A percentile compares a stretch with the other conserved stretches of the same genome.
Conservation (phyloP, 305 asterid genomes). For the Nicotiana rustica region DNA sequence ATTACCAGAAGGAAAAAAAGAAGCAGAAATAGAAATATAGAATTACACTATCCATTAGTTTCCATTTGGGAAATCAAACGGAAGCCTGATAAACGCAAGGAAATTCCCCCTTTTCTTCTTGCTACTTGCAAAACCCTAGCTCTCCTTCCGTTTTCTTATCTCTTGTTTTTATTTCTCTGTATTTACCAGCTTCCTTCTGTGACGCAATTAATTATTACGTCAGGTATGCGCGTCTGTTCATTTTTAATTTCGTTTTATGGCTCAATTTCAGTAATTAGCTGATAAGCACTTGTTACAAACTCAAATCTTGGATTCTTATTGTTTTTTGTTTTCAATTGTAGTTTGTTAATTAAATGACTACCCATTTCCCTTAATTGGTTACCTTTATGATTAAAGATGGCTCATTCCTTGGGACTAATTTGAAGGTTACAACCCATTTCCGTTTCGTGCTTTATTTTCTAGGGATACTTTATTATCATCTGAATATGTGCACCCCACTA, state of each 20-base stretch:
- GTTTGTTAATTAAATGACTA: background rate
- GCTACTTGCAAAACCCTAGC: constrained; percentile 25
- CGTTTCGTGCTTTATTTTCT: constrained; percentile 7
- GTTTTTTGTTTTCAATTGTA: background rate
- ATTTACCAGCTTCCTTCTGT: background rate
- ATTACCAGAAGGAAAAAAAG: background rate
- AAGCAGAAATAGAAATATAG: background rate
- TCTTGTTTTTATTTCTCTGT: background rate
- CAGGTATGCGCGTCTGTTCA: constrained; percentile 11
- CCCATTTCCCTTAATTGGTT: background rate
- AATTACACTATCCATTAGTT: background rate
- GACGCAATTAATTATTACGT: background rate
- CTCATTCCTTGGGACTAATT: background rate
- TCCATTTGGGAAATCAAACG: constrained; percentile 1
- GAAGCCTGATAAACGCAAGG: background rate
- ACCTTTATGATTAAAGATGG: background rate
- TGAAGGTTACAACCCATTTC: background rate
- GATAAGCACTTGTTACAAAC: constrained; percentile 19
- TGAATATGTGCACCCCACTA: background rate
- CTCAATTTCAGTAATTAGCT: constrained; percentile 10
- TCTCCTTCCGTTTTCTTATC: background rate
- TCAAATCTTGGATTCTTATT: background rate
- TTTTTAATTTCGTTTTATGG: background rate
- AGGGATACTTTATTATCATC: background rate
- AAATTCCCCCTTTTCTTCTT: constrained; percentile 11